These are phyloP conservation scores for Zopfochytrium polystomum DNA, from an alignment of 371 early-diverging fungal genomes.

Conservation along the genomic window DNA sequence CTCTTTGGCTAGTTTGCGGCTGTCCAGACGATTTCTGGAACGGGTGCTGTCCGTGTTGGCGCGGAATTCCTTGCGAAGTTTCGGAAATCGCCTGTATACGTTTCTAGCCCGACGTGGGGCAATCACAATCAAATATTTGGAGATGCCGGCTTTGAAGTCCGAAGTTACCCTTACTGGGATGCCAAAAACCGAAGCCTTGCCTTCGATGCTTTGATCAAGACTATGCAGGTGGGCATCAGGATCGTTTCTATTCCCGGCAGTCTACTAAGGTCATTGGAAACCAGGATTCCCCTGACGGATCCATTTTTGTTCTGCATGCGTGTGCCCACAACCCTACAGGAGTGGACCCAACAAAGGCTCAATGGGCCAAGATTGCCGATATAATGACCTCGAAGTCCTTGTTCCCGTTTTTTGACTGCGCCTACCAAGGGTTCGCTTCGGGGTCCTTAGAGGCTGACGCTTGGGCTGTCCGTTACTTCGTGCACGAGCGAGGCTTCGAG, in stretches of 20 bases:
- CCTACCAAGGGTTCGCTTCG: constrained; percentile 96
- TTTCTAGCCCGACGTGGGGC: constrained; percentile 97
- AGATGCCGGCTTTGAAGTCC: constrained; percentile 73
- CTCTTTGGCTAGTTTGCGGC: constrained; percentile 53
- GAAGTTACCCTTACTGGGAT: constrained; percentile 88
- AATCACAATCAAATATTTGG: constrained; percentile 88
- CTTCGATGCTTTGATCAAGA: constrained; percentile 68
- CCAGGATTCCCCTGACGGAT: constrained; percentile 68
- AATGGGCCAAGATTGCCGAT: constrained; percentile 88
- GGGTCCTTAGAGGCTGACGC: constrained; percentile 90
- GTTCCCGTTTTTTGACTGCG: constrained; percentile 94
- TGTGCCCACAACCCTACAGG: constrained; percentile 98
- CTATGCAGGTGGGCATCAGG: constrained; percentile 44
- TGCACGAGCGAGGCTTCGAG: constrained; percentile 77
- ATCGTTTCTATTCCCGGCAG: not conserved
- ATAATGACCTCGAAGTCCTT: constrained; percentile 70
- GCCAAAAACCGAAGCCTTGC: constrained; percentile 72
- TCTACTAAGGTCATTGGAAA: constrained; percentile 16
- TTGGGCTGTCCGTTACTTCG: constrained; percentile 87
- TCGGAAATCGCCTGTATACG: constrained; percentile 69
- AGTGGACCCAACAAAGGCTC: constrained; percentile 86
- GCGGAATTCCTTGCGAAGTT: constrained; percentile 76
- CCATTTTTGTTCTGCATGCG: constrained; percentile 79
- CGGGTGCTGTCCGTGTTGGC: constrained; percentile 86
- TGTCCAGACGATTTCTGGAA: constrained; percentile 94